These are phyloP conservation scores for Paecilomyces dactylethromorphus DNA, from an alignment of 2,329 filamentous ascomycete species.

Conservation along the genomic window DNA sequence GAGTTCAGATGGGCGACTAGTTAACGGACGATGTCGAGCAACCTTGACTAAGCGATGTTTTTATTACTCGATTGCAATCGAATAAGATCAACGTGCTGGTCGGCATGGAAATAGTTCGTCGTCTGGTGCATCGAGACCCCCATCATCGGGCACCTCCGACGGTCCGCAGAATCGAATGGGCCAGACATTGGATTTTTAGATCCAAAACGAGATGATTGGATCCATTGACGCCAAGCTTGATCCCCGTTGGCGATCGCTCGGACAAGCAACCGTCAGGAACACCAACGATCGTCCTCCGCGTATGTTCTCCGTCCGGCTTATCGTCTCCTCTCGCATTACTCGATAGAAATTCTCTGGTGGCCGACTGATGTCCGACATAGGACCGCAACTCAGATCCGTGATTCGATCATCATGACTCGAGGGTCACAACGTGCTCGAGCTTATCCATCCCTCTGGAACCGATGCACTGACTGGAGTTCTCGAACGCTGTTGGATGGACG, in stretches of 20 bases:
- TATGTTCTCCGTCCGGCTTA: slow-evolving; percentile 2
- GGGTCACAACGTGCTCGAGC: neutral
- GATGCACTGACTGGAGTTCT: neutral
- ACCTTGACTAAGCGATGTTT: neutral
- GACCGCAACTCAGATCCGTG: neutral
- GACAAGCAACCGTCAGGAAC: neutral
- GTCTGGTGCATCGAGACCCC: neutral
- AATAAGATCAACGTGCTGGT: neutral
- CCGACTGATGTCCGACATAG: neutral
- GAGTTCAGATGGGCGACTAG: neutral
- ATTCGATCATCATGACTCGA: neutral
- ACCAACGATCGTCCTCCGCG: neutral
- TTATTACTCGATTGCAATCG: neutral
- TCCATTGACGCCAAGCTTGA: neutral
- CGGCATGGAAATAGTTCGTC: neutral
- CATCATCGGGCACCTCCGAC: slow-evolving; percentile 23
- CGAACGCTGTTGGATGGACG: neutral
- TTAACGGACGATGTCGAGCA: neutral
- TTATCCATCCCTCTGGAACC: neutral
- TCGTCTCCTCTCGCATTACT: slow-evolving; percentile 16
- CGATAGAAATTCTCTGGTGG: slow-evolving; percentile 8
- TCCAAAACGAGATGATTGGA: neutral
- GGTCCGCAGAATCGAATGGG: neutral
- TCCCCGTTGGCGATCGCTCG: neutral
- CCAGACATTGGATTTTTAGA: neutral